Conservation (phyloP, 345 rosid species). For the Anacardium occidentale region DNA sequence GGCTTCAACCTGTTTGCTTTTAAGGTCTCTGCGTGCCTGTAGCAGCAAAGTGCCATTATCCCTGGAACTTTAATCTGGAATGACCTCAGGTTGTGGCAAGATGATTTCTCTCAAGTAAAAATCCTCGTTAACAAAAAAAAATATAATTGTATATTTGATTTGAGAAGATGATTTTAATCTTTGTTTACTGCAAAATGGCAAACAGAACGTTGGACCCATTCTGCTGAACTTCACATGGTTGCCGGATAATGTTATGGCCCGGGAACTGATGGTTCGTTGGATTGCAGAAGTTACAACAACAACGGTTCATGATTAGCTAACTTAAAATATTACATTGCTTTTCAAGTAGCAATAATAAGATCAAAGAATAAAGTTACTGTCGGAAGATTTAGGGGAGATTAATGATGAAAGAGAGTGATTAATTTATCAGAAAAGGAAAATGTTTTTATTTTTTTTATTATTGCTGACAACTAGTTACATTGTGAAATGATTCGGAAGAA, state of each 20-base stretch:
- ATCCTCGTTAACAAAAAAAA: no score
- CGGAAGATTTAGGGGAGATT: neutral
- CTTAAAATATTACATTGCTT: neutral
- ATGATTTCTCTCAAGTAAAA: no score
- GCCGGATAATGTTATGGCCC: slow-evolving; percentile 6
- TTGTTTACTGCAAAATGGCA: neutral
- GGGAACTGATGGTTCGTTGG: slow-evolving; percentile 10
- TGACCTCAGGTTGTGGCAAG: no score
- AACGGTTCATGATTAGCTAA: neutral
- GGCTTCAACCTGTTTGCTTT: slow-evolving; percentile 3
- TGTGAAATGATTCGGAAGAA: neutral
- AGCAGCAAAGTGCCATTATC: neutral
- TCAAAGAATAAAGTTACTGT: slow-evolving; percentile 15
- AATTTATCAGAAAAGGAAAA: neutral
- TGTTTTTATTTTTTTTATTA: slow-evolving; percentile 8
- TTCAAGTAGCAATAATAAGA: slow-evolving; percentile 1
- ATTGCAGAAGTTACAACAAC: slow-evolving; percentile 12
- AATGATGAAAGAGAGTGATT: neutral
- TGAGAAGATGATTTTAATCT: neutral
- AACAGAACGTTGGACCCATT: slow-evolving; percentile 5
- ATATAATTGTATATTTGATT: neutral
- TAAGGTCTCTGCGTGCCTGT: neutral
- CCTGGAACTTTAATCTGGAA: no score
- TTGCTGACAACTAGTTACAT: neutral
- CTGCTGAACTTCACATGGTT: slow-evolving; percentile 7